Conservation (phyloP, 1,139 yeast genomes). For the Diutina siamensis region DNA sequence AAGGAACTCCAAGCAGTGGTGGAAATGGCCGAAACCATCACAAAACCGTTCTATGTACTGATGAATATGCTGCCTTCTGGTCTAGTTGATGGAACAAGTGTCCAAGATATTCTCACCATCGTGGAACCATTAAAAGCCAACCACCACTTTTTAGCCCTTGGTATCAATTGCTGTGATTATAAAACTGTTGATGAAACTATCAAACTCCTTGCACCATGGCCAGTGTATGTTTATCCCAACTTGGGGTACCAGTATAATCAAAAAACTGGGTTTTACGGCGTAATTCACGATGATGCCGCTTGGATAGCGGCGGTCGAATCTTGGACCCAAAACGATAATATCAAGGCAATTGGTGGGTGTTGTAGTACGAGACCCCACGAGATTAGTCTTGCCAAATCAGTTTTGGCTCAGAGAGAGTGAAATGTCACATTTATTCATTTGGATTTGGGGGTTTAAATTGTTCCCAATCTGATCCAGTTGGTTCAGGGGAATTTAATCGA, state of each 20-base stretch:
- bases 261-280: conserved; percentile 10
- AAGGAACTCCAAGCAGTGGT: conserved; percentile 33
- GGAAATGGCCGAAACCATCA: conserved; percentile 13
- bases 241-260: conserved; percentile 41
- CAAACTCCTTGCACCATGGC: neutral
- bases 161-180: conserved; percentile 22
- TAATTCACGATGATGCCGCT: conserved; percentile 8
- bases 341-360: conserved; percentile 44
- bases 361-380: conserved; percentile 44
- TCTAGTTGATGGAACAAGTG: conserved; percentile 24
- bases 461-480: too few relatives aligned
- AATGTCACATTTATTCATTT: too few relatives aligned
- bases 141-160: conserved; percentile 20
- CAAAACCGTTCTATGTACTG: conserved; percentile 21
- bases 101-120: conserved; percentile 13
- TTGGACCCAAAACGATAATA: conserved; percentile 24
- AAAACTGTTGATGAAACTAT: neutral
- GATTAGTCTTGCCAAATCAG: conserved; percentile 16
- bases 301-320: conserved; percentile 20
- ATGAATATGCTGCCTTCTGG: conserved; percentile 13
- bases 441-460: too few relatives aligned
- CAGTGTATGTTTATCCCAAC: conserved; percentile 38
- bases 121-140: conserved; percentile 2
- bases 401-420: too few relatives aligned
- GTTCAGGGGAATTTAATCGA: too few relatives aligned